Base-by-base conservation (phyloP, 2,329 filamentous ascomycete genomes). In the Apiospora pterosperma region DNA sequence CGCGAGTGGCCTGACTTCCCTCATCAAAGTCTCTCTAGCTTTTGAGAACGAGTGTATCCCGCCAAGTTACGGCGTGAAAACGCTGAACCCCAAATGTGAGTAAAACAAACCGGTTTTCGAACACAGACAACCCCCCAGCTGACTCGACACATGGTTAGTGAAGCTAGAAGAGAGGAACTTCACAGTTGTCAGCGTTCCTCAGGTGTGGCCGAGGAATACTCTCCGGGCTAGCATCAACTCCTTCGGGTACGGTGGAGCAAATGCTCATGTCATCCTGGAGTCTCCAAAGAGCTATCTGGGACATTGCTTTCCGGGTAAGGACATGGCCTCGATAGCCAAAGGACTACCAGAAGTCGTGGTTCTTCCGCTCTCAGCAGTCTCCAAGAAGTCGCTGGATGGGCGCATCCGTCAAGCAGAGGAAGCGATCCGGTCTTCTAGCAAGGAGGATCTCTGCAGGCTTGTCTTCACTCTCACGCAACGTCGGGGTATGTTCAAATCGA, bases 51-150 rank as follows among this genome's bases (percentile, higher is more conserved):
- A 67, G 0, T 25, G 38, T 0, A 75, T 79, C 36, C 73, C 75
- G 0, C 71, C 75, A 0, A 73, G 44, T 7, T n/a, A 67, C 6
- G 64, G 65, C n/a, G 48, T 76, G 16, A 52, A 68, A 8, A 69
- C 41, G 6, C 64, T 66, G 5, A 75, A 72, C 58, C 69, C 70
- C 0, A 65, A 67, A n/a, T n/a, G n/a, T n/a, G n/a, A n/a, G n/a
- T n/a, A n/a, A n/a, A n/a, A n/a, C n/a, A n/a, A n/a, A n/a, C n/a
- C n/a, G n/a, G n/a, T n/a, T n/a, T n/a, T n/a, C n/a, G n/a, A n/a
- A n/a, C n/a, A n/a, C n/a, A n/a, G n/a, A n/a, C n/a, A 85, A 85
- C 59, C 80, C 81, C 0, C 72, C 75, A 4, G 82, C 85, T 48
- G 74, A 84, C 60, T 84, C n/a, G n/a, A n/a, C n/a, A n/a, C n/a